Conservation (phyloP, 805 yeast species). For the Wickerhamomyces alni region DNA sequence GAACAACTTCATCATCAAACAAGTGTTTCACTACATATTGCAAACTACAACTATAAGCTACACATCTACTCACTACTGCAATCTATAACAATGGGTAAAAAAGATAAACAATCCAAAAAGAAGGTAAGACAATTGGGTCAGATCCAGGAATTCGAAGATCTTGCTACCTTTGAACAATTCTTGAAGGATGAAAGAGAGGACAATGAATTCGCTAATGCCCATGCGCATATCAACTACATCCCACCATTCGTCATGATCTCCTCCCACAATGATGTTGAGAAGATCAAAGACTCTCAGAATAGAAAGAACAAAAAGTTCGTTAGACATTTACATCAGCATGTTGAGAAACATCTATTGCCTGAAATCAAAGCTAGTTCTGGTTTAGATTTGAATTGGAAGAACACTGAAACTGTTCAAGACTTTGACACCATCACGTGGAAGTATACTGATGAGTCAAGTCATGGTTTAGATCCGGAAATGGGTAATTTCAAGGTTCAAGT, state of each 20-base stretch:
- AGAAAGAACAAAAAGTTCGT: constrained; percentile 66
- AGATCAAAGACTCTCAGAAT: constrained; percentile 65
- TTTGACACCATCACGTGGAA: constrained; percentile 54
- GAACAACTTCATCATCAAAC: no score
- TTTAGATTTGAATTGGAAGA: constrained; percentile 43
- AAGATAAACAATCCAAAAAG: constrained; percentile 18
- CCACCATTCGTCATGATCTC: constrained; percentile 71
- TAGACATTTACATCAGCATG: constrained; percentile 70
- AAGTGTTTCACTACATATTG: not conserved
- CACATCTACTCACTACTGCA: not conserved
- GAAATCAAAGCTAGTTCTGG: constrained; percentile 64
- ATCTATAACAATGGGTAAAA: constrained; percentile 10
- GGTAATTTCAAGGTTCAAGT: constrained; percentile 63
- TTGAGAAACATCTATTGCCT: constrained; percentile 61
- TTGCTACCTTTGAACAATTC: constrained; percentile 55
- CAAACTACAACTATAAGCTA: not conserved
- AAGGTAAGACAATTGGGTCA: constrained; percentile 15
- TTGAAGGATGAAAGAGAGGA: constrained; percentile 72
- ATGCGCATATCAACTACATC: constrained; percentile 58
- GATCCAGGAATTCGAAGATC: constrained; percentile 47
- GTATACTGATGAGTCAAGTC: constrained; percentile 51
- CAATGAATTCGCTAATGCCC: constrained; percentile 63
- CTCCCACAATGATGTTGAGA: constrained; percentile 63
- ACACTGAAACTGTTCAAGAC: constrained; percentile 39
- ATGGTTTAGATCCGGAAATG: constrained; percentile 29